Base-by-base conservation (phyloP, 2,329 filamentous ascomycete species). In the Aspergillus arachidicola region DNA sequence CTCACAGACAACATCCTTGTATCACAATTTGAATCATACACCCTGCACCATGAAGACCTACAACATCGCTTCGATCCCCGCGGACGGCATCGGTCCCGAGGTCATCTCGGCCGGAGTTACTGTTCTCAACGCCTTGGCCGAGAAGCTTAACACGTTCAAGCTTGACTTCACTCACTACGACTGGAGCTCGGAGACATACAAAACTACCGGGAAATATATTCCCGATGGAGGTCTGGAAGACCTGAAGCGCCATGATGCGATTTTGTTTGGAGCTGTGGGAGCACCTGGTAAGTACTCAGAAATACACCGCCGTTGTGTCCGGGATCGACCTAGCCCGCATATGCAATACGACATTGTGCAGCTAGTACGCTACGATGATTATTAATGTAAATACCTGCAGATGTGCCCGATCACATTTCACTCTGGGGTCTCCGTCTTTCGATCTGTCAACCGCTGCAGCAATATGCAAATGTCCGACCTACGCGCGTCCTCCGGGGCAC, bases 11-110 rank as follows among this genome's bases (percentile, higher is more conserved):
- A n/a, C 48, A 30, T 10, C 11, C 23, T 19, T 30, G 26, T 26
- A 46, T 46, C 43, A 46, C 43, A 23, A 5, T 48, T 28, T 14
- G 16, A 6, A 11, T 50, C 26, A 30, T 9, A 30, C 11, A 19
- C 46, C 14, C 12, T 36, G 23, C n/a, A 54, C 30, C 19, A 55
- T 46, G 36, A 72, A 72, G 53, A 69, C 73, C 14, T 82, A 84
- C 69, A 80, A 73, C 58, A 87, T 90, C 64, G 88, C 88, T n/a
- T 84, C 82, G 34, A 89, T 91, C 60, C 87, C 88, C 0, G 89
- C 87, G 9, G 89, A 91, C 71, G 89, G 89, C 59, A 91, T 91
- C 64, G 89, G 89, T 1, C 84, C 84, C 1, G 89, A 91, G 74
- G 89, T 91, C 12, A 86, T 90, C 74, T 79, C 83, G 36, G 87